Evolutionary conservation across 371 early-diverging fungal genomes (phyloP).

Genomic region (Rhizopus microsporus): DNA sequence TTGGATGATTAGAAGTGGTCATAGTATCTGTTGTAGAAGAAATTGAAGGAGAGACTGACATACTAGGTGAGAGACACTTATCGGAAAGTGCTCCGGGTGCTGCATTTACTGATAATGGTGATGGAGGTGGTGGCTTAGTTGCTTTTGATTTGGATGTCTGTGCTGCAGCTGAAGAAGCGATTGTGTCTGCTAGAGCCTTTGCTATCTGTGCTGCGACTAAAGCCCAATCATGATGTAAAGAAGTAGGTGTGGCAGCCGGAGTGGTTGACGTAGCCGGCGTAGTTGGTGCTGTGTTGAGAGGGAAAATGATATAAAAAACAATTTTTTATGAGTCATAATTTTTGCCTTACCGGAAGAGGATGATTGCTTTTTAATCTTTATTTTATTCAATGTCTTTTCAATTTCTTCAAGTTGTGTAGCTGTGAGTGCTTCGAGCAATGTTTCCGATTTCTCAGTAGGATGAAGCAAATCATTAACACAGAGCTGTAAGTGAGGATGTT

Average conservation of each 20-base stretch:
- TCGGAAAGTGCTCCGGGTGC: constrained; percentile 5
- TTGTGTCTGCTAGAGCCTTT: constrained; percentile 25
- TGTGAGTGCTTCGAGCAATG: constrained; percentile 28
- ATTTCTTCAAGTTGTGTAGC: constrained; percentile 31
- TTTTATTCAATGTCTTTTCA: constrained; percentile 26
- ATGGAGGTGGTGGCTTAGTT: constrained; percentile 15
- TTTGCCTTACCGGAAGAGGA: constrained; percentile 15
- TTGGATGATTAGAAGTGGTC: constrained; percentile 4
- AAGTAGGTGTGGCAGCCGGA: constrained; percentile 12
- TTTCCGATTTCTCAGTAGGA: constrained; percentile 33
- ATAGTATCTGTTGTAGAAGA: background rate
- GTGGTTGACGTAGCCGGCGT: constrained; percentile 3
- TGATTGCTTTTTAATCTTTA: constrained; percentile 27
- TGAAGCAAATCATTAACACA: constrained; percentile 34
- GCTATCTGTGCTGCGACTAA: constrained; percentile 33
- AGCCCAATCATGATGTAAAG: constrained; percentile 28
- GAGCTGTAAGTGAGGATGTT: constrained; percentile 22
- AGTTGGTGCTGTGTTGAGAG: constrained; percentile 6
- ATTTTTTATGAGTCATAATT: constrained; percentile 1
- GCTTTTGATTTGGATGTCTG: constrained; percentile 2
- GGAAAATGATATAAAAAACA: background rate
- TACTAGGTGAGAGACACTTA: background rate
- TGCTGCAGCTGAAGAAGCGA: constrained; percentile 7
- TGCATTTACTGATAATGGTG: background rate
- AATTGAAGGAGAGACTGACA: background rate